Evolutionary conservation across 768 basidiomycete species (phyloP).

Genomic region (Crucibulum laeve): DNA sequence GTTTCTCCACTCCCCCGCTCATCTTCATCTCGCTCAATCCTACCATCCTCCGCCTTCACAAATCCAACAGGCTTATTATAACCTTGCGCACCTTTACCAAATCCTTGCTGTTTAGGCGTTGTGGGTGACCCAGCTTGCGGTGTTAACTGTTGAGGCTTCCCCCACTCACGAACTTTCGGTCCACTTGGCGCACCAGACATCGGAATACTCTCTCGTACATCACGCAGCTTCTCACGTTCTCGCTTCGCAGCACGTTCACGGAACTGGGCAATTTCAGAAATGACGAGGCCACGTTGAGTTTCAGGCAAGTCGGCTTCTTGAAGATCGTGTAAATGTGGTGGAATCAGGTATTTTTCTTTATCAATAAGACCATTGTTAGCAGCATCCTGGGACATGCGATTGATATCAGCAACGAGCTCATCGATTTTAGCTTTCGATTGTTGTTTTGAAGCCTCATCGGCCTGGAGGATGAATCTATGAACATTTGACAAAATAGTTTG

Average conservation of each 20-base stretch:
- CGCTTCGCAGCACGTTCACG: slow-evolving; percentile 90
- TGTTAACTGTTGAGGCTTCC: slow-evolving; percentile 48
- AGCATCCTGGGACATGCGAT: slow-evolving; percentile 67
- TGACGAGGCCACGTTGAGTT: slow-evolving; percentile 85
- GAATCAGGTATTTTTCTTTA: slow-evolving; percentile 86
- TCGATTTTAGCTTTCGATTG: slow-evolving; percentile 64
- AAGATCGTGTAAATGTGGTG: slow-evolving; percentile 94
- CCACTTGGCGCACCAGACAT: slow-evolving; percentile 56
- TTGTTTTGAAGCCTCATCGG: slow-evolving; percentile 62
- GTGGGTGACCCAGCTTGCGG: slow-evolving; percentile 27
- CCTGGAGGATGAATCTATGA: slow-evolving; percentile 32
- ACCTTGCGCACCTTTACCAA: slow-evolving; percentile 67
- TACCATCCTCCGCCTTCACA: slow-evolving; percentile 60
- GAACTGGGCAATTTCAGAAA: slow-evolving; percentile 95
- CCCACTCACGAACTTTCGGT: slow-evolving; percentile 78
- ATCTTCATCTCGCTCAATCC: slow-evolving; percentile 20
- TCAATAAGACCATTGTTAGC: slow-evolving; percentile 71
- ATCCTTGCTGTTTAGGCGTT: slow-evolving; percentile 41
- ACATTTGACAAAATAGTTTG: slow-evolving; percentile 3
- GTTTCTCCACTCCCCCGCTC: slow-evolving; percentile 27
- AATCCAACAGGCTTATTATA: slow-evolving; percentile 82
- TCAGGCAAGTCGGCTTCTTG: slow-evolving; percentile 97
- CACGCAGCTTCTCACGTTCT: slow-evolving; percentile 84
- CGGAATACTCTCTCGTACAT: slow-evolving; percentile 59
- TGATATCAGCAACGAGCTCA: slow-evolving; percentile 66